Conservation (phyloP, 2,329 filamentous ascomycete genomes). For the Talaromyces piceae region DNA sequence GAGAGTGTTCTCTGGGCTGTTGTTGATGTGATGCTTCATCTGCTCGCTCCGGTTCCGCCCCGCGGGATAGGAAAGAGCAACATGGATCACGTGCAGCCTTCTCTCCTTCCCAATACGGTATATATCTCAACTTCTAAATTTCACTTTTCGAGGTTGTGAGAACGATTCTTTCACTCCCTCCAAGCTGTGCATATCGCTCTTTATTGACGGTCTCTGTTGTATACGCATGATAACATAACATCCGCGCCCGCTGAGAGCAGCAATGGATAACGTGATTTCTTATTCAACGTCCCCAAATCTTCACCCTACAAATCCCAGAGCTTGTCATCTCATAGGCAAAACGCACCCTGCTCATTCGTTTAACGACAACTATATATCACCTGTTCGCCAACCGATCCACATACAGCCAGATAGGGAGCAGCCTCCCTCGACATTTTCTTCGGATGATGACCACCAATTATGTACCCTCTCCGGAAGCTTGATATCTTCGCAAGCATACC, state of each 20-base stretch:
- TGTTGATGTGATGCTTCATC: background rate
- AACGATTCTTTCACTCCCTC: background rate
- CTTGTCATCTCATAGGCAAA: slow-evolving; percentile 11
- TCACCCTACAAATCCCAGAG: slow-evolving; percentile 12
- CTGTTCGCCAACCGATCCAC: background rate
- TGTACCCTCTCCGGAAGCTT: background rate
- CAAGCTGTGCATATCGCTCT: slow-evolving; percentile 5
- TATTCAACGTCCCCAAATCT: slow-evolving; percentile 21
- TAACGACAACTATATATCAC: background rate
- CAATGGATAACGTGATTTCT: slow-evolving; percentile 20
- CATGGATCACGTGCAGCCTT: slow-evolving; percentile 6
- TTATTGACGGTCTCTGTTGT: slow-evolving; percentile 5
- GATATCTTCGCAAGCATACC: background rate
- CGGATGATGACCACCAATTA: background rate
- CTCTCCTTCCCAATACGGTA: slow-evolving; percentile 10
- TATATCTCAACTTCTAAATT: background rate
- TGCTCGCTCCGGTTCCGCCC: background rate
- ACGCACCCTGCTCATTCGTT: slow-evolving; percentile 10
- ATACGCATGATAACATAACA: slow-evolving; percentile 8
- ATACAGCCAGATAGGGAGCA: background rate
- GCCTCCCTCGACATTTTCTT: background rate
- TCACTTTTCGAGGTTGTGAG: background rate
- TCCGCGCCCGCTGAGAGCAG: slow-evolving; percentile 10
- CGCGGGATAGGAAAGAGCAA: background rate
- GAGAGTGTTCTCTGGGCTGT: background rate